Evolutionary conservation across 345 rosid species (phyloP).

Genomic region (Gossypium mustelinum): DNA sequence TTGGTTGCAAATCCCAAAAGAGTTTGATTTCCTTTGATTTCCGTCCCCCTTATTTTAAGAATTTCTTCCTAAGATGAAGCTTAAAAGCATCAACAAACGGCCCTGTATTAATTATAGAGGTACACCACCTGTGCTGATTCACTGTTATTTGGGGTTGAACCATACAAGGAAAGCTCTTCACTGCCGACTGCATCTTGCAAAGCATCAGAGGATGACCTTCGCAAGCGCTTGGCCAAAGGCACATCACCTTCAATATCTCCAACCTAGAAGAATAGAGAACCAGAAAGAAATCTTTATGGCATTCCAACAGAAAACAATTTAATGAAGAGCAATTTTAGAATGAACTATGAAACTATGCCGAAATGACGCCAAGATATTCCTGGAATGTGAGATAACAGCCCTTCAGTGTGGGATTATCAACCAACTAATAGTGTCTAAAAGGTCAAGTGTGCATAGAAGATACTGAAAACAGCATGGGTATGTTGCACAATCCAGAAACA

Average conservation of each 20-base stretch:
- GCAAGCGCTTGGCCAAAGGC: constrained; percentile 72
- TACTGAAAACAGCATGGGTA: not conserved
- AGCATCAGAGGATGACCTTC: constrained; percentile 71
- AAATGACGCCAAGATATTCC: constrained; percentile 2
- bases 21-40: not conserved
- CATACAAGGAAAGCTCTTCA: constrained; percentile 90
- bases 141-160: constrained; percentile 65
- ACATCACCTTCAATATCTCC: constrained; percentile 90
- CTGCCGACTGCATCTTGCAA: constrained; percentile 83
- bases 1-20: not conserved
- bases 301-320: not conserved
- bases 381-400: not conserved
- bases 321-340: not conserved
- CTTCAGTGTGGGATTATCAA: not conserved
- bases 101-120: not conserved
- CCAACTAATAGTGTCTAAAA: constrained; percentile 2
- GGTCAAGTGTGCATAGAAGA: not conserved
- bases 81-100: constrained; percentile 8
- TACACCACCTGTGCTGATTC: constrained; percentile 78
- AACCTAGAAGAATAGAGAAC: constrained; percentile 40
- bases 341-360: not conserved
- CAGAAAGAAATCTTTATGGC: not conserved
- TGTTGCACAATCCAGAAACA: no score
- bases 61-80: not conserved
- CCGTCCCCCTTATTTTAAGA: not conserved